A percentile compares a stretch with the other conserved stretches of the same genome.
These are phyloP conservation scores for Oryza coarctata DNA, from an alignment of 176 grass and related monocot genomes.

Conservation along the genomic window DNA sequence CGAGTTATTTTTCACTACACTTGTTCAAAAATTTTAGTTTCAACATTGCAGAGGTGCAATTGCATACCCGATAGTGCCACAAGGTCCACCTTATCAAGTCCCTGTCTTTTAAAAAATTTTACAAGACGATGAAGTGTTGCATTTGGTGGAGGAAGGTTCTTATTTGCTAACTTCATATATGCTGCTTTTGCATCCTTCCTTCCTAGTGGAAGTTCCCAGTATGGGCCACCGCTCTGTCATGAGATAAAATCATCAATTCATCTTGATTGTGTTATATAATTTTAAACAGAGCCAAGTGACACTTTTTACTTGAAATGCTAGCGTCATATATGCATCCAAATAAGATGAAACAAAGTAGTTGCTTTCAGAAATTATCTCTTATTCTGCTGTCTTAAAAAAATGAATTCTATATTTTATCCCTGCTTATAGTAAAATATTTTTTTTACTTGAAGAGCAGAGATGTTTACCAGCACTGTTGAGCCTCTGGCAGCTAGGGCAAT, in stretches of 20 bases:
- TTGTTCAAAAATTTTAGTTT: background rate
- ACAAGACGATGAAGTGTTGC: slow-evolving; percentile 58
- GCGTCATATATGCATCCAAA: background rate
- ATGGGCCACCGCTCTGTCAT: slow-evolving; percentile 68
- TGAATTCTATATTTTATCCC: background rate
- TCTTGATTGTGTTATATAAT: slow-evolving; percentile 7
- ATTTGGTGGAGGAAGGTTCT: slow-evolving; percentile 81
- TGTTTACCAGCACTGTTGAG: slow-evolving; percentile 62
- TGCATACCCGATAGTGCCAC: slow-evolving; percentile 69
- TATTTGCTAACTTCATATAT: slow-evolving; percentile 78
- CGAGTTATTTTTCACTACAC: slow-evolving; percentile 20
- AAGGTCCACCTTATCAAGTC: slow-evolving; percentile 65
- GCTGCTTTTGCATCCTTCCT: slow-evolving; percentile 80
- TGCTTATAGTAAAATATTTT: background rate
- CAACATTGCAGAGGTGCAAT: background rate
- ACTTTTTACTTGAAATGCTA: background rate
- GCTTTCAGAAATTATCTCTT: background rate
- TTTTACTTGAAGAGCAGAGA: slow-evolving; percentile 12
- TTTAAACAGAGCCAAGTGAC: background rate
- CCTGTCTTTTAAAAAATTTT: slow-evolving; percentile 66
- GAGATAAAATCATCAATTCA: background rate
- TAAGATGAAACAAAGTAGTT: background rate
- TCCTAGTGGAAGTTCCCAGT: slow-evolving; percentile 85
- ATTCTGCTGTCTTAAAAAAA: background rate
- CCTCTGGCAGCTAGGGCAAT: slow-evolving; percentile 71